A percentile compares a stretch with the other conserved stretches of the same genome.
phyloP scores from a whole-genome alignment of 176 grass and related monocot genomes.

The Guadua angustifolia region DNA sequence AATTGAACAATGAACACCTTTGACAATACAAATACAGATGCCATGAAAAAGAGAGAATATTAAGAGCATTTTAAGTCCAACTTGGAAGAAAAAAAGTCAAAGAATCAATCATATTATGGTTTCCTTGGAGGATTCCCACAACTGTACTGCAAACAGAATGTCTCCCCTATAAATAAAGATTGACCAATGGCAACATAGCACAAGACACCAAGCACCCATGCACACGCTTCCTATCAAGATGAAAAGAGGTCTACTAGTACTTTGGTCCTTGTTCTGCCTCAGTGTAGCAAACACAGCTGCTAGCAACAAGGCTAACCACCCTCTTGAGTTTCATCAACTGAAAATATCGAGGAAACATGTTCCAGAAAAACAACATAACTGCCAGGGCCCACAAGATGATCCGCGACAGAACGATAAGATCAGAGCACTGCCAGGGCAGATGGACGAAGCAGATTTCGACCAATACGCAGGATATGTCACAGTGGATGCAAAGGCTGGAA shows the following conservation, averaged over 20 bases:
- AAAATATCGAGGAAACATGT: conserved; percentile 43
- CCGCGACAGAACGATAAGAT: conserved; percentile 54
- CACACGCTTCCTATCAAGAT: conserved; percentile 60
- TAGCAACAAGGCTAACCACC: conserved; percentile 39
- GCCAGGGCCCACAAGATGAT: conserved; percentile 34
- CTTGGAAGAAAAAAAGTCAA: conserved; percentile 49
- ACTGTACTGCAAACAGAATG: conserved; percentile 39
- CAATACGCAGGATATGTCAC: conserved; percentile 76
- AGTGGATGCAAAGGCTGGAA: conserved; percentile 57
- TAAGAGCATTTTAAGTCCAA: conserved; percentile 47
- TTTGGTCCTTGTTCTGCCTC: conserved; percentile 61
- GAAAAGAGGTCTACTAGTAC: conserved; percentile 51
- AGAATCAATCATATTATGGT: conserved; percentile 53
- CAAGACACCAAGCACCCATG: conserved; percentile 48
- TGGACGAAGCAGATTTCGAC: conserved; percentile 44
- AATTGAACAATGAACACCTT: conserved; percentile 35
- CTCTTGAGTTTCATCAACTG: conserved; percentile 41
- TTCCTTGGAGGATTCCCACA: conserved; percentile 49
- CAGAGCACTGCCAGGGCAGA: conserved; percentile 58
- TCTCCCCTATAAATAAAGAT: conserved; percentile 61
- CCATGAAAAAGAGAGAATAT: conserved; percentile 43
- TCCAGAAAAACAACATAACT: conserved; percentile 27
- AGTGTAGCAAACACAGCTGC: conserved; percentile 33
- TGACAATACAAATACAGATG: conserved; percentile 45
- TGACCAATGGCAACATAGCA: conserved; percentile 50